Percentiles rank a stretch among this genome's conserved stretches.
Evolutionary conservation across 2,329 filamentous ascomycete genomes (phyloP).

Genomic region (Didymella sp.): DNA sequence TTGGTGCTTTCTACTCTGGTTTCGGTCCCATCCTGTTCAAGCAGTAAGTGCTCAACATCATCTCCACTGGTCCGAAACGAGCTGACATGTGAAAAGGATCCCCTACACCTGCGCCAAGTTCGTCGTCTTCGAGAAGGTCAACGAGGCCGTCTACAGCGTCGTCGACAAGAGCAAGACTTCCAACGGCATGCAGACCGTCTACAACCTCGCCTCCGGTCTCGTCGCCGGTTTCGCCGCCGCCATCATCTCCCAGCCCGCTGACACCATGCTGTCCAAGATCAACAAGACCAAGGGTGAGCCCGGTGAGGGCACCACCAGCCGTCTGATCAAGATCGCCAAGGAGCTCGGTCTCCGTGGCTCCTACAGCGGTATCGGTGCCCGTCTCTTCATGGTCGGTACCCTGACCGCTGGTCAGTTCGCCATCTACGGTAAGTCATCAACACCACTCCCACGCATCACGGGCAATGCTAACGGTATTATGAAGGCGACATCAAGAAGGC

Average conservation of each 20-base stretch:
- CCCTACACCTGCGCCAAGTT: conserved; percentile 97
- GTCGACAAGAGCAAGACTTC: conserved; percentile 76
- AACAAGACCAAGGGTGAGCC: conserved; percentile 92
- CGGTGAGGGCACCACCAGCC: conserved; percentile 80
- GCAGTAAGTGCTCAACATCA: conserved; percentile 43
- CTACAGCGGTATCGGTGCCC: conserved; percentile 81
- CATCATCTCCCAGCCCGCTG: conserved; percentile 85
- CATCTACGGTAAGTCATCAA: conserved; percentile 70
- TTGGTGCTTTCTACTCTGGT: conserved; percentile 87
- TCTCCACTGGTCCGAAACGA: background rate
- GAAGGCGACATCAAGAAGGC: conserved; percentile 69
- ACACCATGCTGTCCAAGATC: conserved; percentile 95
- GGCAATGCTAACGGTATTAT: background rate
- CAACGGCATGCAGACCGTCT: conserved; percentile 73
- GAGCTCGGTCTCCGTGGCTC: conserved; percentile 82
- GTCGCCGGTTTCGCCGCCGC: conserved; percentile 88
- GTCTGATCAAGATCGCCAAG: conserved; percentile 86
- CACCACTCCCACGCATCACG: background rate
- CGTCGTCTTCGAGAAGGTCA: conserved; percentile 89
- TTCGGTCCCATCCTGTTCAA: conserved; percentile 69
- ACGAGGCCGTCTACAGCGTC: conserved; percentile 72
- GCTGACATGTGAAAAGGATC: conserved; percentile 62
- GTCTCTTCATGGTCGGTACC: conserved; percentile 73
- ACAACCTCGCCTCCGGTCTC: conserved; percentile 86
- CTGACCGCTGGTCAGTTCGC: conserved; percentile 73